A percentile compares a stretch with the other conserved stretches of the same genome.
These are phyloP conservation scores for Striga asiatica DNA, from an alignment of 257 asterid species.

Conservation along the genomic window DNA sequence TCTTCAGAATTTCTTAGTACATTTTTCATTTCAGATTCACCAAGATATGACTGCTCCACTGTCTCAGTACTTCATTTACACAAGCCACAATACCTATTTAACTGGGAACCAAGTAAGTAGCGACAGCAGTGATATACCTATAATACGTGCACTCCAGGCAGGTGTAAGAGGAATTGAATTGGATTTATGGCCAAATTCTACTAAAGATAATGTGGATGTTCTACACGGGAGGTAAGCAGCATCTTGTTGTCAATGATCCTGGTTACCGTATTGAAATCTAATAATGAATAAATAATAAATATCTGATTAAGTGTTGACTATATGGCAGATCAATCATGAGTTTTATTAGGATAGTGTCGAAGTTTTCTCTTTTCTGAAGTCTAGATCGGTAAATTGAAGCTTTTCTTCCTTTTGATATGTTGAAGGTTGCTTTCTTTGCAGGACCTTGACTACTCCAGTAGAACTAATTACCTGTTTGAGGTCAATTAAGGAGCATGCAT, in stretches of 20 bases:
- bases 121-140: slow-evolving; percentile 56
- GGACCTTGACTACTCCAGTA: slow-evolving; percentile 72
- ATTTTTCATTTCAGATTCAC: slow-evolving; percentile 44
- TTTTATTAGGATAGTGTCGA: background rate
- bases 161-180: slow-evolving; percentile 61
- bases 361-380: background rate
- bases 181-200: slow-evolving; percentile 67
- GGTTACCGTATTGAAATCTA: too few species aligned
- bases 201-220: slow-evolving; percentile 38
- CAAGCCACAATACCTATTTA: slow-evolving; percentile 57
- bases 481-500: slow-evolving; percentile 64
- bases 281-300: too few species aligned
- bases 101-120: slow-evolving; percentile 65
- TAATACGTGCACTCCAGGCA: slow-evolving; percentile 35
- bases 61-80: slow-evolving; percentile 59
- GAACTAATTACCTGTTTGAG: slow-evolving; percentile 64
- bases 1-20: background rate
- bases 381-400: too few species aligned
- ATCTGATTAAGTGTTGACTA: too few species aligned
- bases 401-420: background rate
- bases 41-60: slow-evolving; percentile 60
- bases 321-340: too few species aligned
- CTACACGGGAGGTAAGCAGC: slow-evolving; percentile 68
- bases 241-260: too few species aligned
- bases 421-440: slow-evolving; percentile 10